Evolutionary conservation across 768 basidiomycete species (phyloP), one percentile per base, ranked within the genome.

Genomic region (Psilocybe cyanescens): DNA sequence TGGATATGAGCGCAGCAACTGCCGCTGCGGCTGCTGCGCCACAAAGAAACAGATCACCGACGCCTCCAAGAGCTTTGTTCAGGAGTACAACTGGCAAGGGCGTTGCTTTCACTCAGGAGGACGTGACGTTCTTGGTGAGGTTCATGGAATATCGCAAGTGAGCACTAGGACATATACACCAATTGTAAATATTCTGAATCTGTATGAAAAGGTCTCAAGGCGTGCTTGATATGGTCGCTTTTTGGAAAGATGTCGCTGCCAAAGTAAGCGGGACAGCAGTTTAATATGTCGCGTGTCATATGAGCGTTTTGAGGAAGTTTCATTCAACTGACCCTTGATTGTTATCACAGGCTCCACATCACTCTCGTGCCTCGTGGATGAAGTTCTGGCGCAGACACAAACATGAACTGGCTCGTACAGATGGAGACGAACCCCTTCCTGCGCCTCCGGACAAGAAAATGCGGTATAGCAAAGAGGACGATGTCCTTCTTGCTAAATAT

Each of bases 291-390:
- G 29, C 29, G 11, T 9, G 28, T 9, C 17, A 48, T 28, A 4
- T 6, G 45, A 6, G 16, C 45, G 45, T 7, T 19, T 16, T 16
- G 6, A 6, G 6, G 45, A 16, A 46, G 19, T 28, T 56, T n/a
- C 12, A 24, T 29, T 58, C 30, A 6, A 7, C 24, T 1, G n/a
- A 47, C 46, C 28, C 46, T 57, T 1, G 8, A n/a, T 19, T 55
- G 45, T 30, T 59, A 16, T 44, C 19, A 19, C 67, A 92, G 90
- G 92, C 92, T 0, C 93, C 93, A 0, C 93, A 95, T 74, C 93
- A 95, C 70, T 94, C 93, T 28, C 87, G 92, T 39, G 93, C 93
- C 50, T 95, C 93, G 5, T 95, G 93, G 93, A 93, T 95, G 91
- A 95, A 95, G 74, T 95, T 88, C 74, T 95, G 92, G 86, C 83